Base-by-base conservation (phyloP, 2,329 filamentous ascomycete genomes). In the Sclerotinia sclerotiorum region DNA sequence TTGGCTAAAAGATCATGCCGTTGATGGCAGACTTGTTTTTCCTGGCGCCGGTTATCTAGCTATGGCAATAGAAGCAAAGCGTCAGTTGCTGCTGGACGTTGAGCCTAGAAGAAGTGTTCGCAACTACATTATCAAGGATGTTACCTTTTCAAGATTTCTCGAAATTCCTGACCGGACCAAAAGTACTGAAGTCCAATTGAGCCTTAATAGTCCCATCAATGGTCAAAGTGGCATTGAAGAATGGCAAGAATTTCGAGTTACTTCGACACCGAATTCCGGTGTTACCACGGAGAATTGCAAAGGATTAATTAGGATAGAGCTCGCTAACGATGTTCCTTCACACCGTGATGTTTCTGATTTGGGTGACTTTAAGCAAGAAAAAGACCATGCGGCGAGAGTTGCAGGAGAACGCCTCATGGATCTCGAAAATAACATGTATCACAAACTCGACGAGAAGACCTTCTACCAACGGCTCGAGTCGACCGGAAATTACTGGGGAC, bases 201-300 rank as follows among this genome's bases (percentile, higher is more conserved):
- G 44, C 39, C 24, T 64, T 17, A 52, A 19, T 27, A 21, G 21
- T 19, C n/a, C 46, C 5, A 24, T 42, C 19, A 60, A 19, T 11
- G 17, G n/a, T n/a, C 8, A 60, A 24, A 27, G 3, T 24, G 10
- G 11, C 7, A 52, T 21, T 51, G 24, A 46, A 17, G 29, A 27
- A 19, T 32, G 44, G 44, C 46, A 64, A 51, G 61, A 52, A 35
- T 64, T 64, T 17, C 27, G 46, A 15, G 27, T 64, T n/a, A 35
- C 19, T 64, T 51, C 61, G 24, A 39, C 32, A 13, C 29, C 61
- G 17, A 42, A 5, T 29, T 32, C 44, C 11, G 61, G 48, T 11
- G 5, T 24, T 10, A 32, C 17, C 46, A 82, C 82, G 0, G 84
- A 88, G 69, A 75, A 88, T 73, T 87, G 85, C 74, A 80, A 81